Base-by-base conservation (phyloP, 306 rosid genomes). In the Aeschynomene evenia region DNA sequence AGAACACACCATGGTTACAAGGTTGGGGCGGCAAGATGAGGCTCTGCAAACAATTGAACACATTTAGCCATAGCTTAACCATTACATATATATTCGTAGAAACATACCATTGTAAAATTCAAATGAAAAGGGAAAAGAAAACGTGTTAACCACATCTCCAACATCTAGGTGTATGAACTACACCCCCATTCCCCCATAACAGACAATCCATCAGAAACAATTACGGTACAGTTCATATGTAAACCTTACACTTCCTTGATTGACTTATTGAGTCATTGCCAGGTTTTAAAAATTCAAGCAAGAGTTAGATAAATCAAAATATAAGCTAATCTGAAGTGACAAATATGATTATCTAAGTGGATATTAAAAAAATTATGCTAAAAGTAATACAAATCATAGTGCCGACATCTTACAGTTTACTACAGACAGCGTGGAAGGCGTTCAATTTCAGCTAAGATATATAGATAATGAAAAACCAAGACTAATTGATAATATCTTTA, bases 1-100 rank as follows among this genome's bases (percentile, higher is more conserved):
- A 21, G 1, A 22, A 57, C 62, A 3, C 23, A 75, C 79, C 79
- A 75, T 75, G 51, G 68, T 48, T 45, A 1, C 10, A 1, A 26
- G 46, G 65, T 10, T 19, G 57, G 57, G 8, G 45, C 4, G 10
- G 26, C 0, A 13, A 43, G 42, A 29, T 23, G 1, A 9, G 28
- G 50, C 23, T 64, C 16, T 31, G 58, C 71, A 0, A n/a, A 36
- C 19, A 68, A 50, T 37, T n/a, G 42, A n/a, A 34, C 60, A 45
- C 23, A 13, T 13, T 48, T 71, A 43, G 21, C 61, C 43, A 37
- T 37, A 37, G 14, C 43, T 9, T 37, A 37, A 10, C 12, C 43
- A 9, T 37, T 37, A 37, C 43, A 9, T 4, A 37, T 37, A 37
- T 37, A 37, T 37, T 37, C 43, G 11, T 37, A 9, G 43, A 37